Evolutionary conservation across 202 grass and related monocot genomes (phyloP).

Genomic region (Tripidium arundinaceum): DNA sequence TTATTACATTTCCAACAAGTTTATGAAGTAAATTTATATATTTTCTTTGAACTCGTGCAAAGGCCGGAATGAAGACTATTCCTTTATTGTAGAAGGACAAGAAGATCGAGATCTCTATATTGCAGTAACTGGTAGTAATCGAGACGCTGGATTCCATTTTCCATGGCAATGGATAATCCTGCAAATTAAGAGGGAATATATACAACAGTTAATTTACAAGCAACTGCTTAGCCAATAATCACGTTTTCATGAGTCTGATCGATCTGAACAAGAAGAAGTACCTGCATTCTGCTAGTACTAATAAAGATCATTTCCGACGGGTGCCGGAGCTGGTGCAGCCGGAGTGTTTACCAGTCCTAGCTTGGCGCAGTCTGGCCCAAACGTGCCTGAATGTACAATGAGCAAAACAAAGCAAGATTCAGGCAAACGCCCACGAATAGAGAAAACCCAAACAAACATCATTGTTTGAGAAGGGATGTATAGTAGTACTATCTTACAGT

Average conservation of each 20-base stretch:
- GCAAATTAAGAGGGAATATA: neutral
- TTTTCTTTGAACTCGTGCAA: too few species aligned
- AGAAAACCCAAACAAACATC: neutral
- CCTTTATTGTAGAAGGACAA: too few species aligned
- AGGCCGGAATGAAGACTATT: too few species aligned
- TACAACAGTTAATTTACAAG: neutral
- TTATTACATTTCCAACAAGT: too few species aligned
- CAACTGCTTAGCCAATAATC: neutral
- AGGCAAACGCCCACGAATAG: neutral
- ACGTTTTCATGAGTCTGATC: neutral
- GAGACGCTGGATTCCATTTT: too few species aligned
- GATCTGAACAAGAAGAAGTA: neutral
- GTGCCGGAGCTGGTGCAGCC: neutral
- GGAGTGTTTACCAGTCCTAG: neutral
- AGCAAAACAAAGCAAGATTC: neutral
- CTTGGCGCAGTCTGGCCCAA: neutral
- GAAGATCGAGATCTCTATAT: too few species aligned
- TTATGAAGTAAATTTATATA: too few species aligned
- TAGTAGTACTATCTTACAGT: too few species aligned
- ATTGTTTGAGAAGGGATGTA: neutral
- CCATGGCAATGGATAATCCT: neutral
- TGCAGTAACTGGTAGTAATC: too few species aligned
- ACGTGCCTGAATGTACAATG: neutral
- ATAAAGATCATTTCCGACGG: neutral
- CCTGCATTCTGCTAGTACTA: too few species aligned